phyloP scores from a whole-genome alignment of 805 yeast species.

The Ogataea nitratoaversa region DNA sequence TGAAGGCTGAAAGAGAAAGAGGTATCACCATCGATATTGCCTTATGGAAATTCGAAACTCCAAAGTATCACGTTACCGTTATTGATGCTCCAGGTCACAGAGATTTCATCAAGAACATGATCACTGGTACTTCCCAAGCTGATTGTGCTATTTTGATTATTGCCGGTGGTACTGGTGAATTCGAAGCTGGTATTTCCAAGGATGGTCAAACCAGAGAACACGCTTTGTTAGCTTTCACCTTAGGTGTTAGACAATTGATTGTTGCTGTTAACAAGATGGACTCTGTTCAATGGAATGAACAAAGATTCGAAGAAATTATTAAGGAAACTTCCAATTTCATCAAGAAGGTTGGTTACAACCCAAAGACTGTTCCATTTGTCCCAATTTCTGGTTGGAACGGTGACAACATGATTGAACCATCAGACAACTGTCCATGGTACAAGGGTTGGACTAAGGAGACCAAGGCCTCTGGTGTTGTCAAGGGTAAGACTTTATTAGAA shows the following conservation, averaged over 20 bases:
- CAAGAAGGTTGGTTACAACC: constrained; percentile 38
- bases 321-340: constrained; percentile 48
- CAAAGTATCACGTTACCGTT: constrained; percentile 52
- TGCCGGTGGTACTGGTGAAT: constrained; percentile 64
- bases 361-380: too few relatives aligned
- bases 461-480: constrained; percentile 10
- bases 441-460: constrained; percentile 41
- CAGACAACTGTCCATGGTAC: constrained; percentile 24
- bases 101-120: constrained; percentile 83
- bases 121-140: constrained; percentile 77
- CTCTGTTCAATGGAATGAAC: constrained; percentile 50
- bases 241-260: constrained; percentile 60
- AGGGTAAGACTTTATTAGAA: constrained; percentile 56
- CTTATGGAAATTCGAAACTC: constrained; percentile 61
- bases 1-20: constrained; percentile 65
- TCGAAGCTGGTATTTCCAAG: constrained; percentile 62
- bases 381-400: constrained; percentile 73
- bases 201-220: constrained; percentile 82
- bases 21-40: constrained; percentile 81
- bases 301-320: constrained; percentile 48
- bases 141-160: constrained; percentile 71
- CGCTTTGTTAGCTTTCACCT: constrained; percentile 57
- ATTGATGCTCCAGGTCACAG: constrained; percentile 84
- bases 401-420: constrained; percentile 49
- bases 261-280: constrained; percentile 74